Evolutionary conservation across 208 protist species (phyloP).

Genomic region (Wallacemonas collosoma): DNA sequence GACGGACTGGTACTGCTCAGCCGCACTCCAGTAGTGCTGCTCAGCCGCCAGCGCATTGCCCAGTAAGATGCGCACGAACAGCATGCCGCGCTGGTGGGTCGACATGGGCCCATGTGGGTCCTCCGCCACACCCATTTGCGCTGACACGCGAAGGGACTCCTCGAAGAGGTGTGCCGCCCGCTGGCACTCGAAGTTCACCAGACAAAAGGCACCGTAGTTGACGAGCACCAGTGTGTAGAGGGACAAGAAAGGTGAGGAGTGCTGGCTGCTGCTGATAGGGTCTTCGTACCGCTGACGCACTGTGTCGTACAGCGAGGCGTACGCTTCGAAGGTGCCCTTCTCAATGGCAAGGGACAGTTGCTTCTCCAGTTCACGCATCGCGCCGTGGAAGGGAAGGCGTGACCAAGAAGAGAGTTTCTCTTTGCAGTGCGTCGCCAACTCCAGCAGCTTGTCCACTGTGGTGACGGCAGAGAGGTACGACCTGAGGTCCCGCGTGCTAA

Average conservation of each 20-base stretch:
- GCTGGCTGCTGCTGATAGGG: constrained; percentile 24
- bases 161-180: constrained; percentile 43
- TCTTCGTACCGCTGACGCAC: constrained; percentile 45
- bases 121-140: neutral
- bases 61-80: constrained; percentile 72
- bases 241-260: constrained; percentile 30
- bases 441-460: constrained; percentile 19
- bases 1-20: constrained; percentile 53
- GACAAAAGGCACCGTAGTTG: constrained; percentile 77
- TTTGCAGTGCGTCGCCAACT: constrained; percentile 26
- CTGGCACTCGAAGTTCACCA: constrained; percentile 53
- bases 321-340: constrained; percentile 43
- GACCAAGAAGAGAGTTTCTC: constrained; percentile 30
- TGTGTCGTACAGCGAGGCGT: constrained; percentile 29
- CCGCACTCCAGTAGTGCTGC: constrained; percentile 59
- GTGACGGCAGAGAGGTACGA: constrained; percentile 1
- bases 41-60: constrained; percentile 68
- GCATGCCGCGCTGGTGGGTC: constrained; percentile 25
- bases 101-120: neutral
- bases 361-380: constrained; percentile 36
- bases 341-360: constrained; percentile 36
- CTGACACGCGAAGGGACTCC: constrained; percentile 44
- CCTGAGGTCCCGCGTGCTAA: constrained; percentile 8
- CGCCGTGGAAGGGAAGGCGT: constrained; percentile 29
- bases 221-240: constrained; percentile 62